Base-by-base conservation (phyloP, 2,329 filamentous ascomycete species). In the Chaetomium sp. region DNA sequence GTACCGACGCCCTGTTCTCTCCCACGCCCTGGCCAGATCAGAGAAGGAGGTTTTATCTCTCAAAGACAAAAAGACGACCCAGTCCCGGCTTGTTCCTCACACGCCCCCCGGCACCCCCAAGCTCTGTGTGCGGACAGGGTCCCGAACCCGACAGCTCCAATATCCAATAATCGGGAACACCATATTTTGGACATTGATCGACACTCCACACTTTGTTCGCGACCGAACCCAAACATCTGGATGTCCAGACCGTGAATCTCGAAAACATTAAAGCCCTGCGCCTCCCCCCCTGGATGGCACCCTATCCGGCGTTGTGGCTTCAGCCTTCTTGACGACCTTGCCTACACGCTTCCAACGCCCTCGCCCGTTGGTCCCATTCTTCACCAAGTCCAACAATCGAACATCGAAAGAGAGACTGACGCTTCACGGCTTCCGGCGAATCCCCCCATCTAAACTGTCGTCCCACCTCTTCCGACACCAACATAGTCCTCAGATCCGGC, bases 121-220 rank as follows among this genome's bases (percentile, higher is more conserved):
- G 45, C 45, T 57, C 63, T 60, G 56, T 60, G 56, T 61, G 27
- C 67, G 63, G 64, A 63, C 68, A 68, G 66, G 64, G 64, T 64
- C 60, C 58, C 57, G 57, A 62, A 63, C 60, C 67, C 67, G 65
- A 70, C 47, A 60, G 27, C 58, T 49, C 45, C 49, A 62, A 57
- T 53, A 63, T 67, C 68, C 68, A 70, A 70, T 70, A 65, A 69
- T 69, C 64, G 69, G 64, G 49, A 65, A 64, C 65, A 62, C 64
- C 65, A 63, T 58, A 60, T 58, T 75, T 73, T 72, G 74, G 74
- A 71, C 70, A 76, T 72, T 74, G 76, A 78, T 78, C 75, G 75
- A 74, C 76, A 70, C 72, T 76, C 75, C 73, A 75, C 75, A 68
- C 85, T 62, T 68, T 63, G 62, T 65, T 63, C 49, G 57, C 38